Evolutionary conservation across 2,329 filamentous ascomycete species (phyloP), one percentile per base, ranked within the genome.

Genomic region (Tolypocladium nubicola): DNA sequence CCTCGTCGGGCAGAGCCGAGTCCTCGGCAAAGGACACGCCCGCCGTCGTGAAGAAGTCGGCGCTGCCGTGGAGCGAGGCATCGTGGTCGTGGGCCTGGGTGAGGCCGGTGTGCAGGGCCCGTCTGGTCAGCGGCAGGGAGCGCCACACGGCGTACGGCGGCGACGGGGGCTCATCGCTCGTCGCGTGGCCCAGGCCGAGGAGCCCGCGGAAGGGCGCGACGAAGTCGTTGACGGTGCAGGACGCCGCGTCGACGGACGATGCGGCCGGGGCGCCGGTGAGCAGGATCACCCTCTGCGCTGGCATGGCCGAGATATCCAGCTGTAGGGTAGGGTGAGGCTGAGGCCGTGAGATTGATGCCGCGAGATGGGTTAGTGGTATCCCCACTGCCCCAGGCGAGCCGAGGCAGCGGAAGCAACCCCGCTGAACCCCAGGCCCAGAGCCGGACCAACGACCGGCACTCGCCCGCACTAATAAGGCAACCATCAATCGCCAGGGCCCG

Each of bases 61-160:
- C 67, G 50, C 69, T 68, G 49, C 67, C 69, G 52, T 65, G 58
- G 37, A 70, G 59, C 43, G 65, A 63, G 38, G 62, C 56, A 50
- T 68, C 58, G 50, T 64, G 61, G 59, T 70, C 67, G 61, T 79
- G 75, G 14, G 68, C 68, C 60, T 82, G 81, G n/a, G 79, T 81
- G 64, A 81, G 74, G 35, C 81, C 79, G 0, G 79, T 80, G 9
- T 70, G 70, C 5, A 84, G 67, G 41, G 75, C 74, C n/a, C 72
- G 66, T 52, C 70, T 73, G 21, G 73, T 66, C 1, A 84, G 65
- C 0, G 80, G 73, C 9, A 86, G 72, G 6, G 77, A 80, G 52
- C 83, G 76, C 83, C 83, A 86, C 38, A 72, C 68, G 3, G 76
- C 72, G 26, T 71, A 63, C 39, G 52, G 69, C 52, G 80, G 69